Base-by-base conservation (phyloP, 139 green algal species). In the Auxenochlorella pyrenoidosa region DNA sequence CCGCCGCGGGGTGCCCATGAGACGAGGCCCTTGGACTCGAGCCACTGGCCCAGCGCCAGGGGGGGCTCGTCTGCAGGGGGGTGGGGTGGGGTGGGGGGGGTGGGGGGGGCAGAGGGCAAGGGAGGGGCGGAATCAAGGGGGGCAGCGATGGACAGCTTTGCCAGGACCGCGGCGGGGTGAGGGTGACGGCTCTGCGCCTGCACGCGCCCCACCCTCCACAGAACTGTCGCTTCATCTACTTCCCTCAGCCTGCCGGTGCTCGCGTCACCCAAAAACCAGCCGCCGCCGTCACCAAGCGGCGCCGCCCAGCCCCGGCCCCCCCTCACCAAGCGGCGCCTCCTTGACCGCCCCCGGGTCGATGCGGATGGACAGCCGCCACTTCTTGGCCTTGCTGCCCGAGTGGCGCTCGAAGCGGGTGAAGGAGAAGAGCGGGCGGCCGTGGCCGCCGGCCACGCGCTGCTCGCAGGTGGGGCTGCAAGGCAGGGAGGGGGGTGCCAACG, bases 401-500 rank as follows among this genome's bases (percentile, higher is more conserved):
- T 89, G 86, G 0, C 86, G 86, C 86, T 89, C 86, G 34, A 86
- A 89, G 34, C 86, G 86, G 36, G 86, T 89, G 86, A 89, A 89
- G 78, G 54, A 79, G 78, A 89, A 89, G n/a, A 89, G 78, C 16
- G 86, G 86, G 47, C 86, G 78, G 78, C 72, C 86, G 66, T 89
- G 77, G 38, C 86, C 86, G 5, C 43, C 78, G 0, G 65, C 66
- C 86, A 89, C 86, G 4, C 86, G 77, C 28, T 44, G 59, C 51
- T 86, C 78, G 78, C 86, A 89, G 30, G 38, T 30, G 4, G 78
- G 47, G 86, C 84, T 43, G 68, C 38, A 75, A 13, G 54, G 54
- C 54, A 22, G 68, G 34, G 12, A 12, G n/a, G 15, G 21, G 68
- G 68, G 32, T 18, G n/a, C n/a, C n/a, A n/a, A n/a, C n/a, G n/a